Percentiles rank a stretch among this genome's conserved stretches.
phyloP scores from a whole-genome alignment of 352 stramenopile species.

The Nothophytophthora sp. region DNA sequence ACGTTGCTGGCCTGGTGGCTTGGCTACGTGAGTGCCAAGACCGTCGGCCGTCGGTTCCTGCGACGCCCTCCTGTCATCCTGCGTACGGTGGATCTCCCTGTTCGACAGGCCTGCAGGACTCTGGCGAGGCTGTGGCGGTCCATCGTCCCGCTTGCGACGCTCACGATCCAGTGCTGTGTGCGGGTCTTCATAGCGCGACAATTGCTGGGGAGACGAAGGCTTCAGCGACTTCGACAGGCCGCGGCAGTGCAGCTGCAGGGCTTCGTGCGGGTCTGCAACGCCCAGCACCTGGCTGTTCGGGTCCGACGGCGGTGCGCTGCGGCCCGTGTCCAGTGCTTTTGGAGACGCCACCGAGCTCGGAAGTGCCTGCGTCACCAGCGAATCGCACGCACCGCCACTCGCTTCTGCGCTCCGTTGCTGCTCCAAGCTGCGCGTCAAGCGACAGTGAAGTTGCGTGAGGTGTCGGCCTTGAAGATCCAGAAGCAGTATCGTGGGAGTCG shows the following conservation, averaged over 20 bases:
- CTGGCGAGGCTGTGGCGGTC: conserved; percentile 28
- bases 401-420: conserved; percentile 18
- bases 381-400: conserved; percentile 11
- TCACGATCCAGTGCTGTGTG: conserved; percentile 38
- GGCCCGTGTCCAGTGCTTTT: conserved; percentile 48
- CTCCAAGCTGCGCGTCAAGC: conserved; percentile 19
- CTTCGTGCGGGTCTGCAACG: conserved; percentile 48
- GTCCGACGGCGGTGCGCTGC: conserved; percentile 29
- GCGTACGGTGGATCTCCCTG: conserved; percentile 37
- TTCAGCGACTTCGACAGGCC: conserved; percentile 11
- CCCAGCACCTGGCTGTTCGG: conserved; percentile 20
- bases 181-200: conserved; percentile 30
- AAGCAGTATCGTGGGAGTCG: conserved; percentile 43
- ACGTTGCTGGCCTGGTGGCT: conserved; percentile 46
- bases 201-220: conserved; percentile 20
- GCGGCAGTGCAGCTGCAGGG: conserved; percentile 38
- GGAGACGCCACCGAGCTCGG: conserved; percentile 37
- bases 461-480: conserved; percentile 40
- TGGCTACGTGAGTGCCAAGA: conserved; percentile 21
- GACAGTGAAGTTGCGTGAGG: conserved; percentile 15
- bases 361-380: conserved; percentile 18
- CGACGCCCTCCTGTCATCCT: conserved; percentile 41
- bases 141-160: conserved; percentile 14
- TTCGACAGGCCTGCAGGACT: conserved; percentile 27
- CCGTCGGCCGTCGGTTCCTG: conserved; percentile 28